Evolutionary conservation across 2,329 filamentous ascomycete species (phyloP), one percentile per base, ranked within the genome.

Genomic region (Aaosphaeria pasadenensis): DNA sequence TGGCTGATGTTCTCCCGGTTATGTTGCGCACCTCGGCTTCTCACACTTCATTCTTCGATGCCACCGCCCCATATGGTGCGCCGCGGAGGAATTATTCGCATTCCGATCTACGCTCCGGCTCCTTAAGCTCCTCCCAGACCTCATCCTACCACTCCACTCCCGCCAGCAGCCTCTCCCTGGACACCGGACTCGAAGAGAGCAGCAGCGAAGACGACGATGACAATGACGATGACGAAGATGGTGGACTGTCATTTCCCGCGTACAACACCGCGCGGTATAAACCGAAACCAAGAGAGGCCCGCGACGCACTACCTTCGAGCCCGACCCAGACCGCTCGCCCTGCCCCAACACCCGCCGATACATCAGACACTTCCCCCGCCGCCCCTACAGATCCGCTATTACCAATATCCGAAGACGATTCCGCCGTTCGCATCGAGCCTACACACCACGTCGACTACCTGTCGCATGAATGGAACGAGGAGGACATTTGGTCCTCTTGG

Each of bases 401-500:
- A 6, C 60, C 52, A 42, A 54, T 84, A 31, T 86, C 87, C 6
- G 86, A 88, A 56, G 91, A 96, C 59, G 91, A 96, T 69, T 87
- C 85, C 7, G 86, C 87, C 7, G 78, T 95, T 35, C 82, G 84
- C 53, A 79, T 78, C 32, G 83, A 87, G 61, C 90, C 90, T 1
- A 91, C 91, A 41, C 80, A 90, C 55, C 90, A 96, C 71, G 91
- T 96, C n/a, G 91, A 96, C 72, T 96, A 96, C 66, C 81, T 96
- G 42, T 95, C 91, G 13, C 89, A 97, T 65, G 84, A 92, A 52
- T 96, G 92, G 89, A 84, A 82, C 54, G 91, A 96, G 71, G 91
- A 97, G 70, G 92, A 99, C 71, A 95, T 97, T 29, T 97, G 91
- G 91, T 87, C 89, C 5, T 96, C 92, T 1, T 97, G 94, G 94